These are phyloP conservation scores for Penicillium corylophilum DNA, from an alignment of 2,329 filamentous ascomycete species.

Conservation along the genomic window DNA sequence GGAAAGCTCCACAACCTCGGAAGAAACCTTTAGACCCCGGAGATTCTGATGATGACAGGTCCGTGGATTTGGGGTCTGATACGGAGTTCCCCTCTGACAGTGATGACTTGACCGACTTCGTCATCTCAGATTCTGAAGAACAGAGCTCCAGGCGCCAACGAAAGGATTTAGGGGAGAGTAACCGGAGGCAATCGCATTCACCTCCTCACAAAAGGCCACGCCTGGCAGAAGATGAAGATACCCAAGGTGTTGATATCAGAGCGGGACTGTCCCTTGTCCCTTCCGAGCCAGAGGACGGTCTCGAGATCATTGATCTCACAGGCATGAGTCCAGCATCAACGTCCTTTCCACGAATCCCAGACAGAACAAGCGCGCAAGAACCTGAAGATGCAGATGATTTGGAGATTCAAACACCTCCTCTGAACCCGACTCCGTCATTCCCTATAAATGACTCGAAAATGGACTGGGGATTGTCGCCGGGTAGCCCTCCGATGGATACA, in stretches of 20 bases:
- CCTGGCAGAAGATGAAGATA: background rate
- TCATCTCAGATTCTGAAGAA: background rate
- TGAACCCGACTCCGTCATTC: conserved; percentile 1
- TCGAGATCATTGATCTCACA: background rate
- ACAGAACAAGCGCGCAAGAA: background rate
- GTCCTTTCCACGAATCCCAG: background rate
- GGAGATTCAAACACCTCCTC: conserved; percentile 7
- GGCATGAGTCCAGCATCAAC: background rate
- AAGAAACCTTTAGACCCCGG: background rate
- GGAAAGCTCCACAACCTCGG: conserved; percentile 13
- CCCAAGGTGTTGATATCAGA: background rate
- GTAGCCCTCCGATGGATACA: background rate
- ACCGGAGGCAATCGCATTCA: background rate
- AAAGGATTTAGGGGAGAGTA: background rate
- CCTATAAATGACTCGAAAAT: background rate
- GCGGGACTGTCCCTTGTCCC: background rate
- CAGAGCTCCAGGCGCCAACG: background rate
- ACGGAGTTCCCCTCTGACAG: conserved; percentile 15
- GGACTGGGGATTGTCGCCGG: background rate
- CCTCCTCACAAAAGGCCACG: background rate
- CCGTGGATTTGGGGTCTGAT: conserved; percentile 4
- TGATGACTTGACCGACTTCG: conserved; percentile 22
- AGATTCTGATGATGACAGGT: background rate
- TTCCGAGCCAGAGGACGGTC: background rate
- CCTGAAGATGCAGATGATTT: conserved; percentile 1